These are phyloP conservation scores for Chlamydomonas asymmetrica DNA, from an alignment of 139 green algal genomes.

Conservation along the genomic window DNA sequence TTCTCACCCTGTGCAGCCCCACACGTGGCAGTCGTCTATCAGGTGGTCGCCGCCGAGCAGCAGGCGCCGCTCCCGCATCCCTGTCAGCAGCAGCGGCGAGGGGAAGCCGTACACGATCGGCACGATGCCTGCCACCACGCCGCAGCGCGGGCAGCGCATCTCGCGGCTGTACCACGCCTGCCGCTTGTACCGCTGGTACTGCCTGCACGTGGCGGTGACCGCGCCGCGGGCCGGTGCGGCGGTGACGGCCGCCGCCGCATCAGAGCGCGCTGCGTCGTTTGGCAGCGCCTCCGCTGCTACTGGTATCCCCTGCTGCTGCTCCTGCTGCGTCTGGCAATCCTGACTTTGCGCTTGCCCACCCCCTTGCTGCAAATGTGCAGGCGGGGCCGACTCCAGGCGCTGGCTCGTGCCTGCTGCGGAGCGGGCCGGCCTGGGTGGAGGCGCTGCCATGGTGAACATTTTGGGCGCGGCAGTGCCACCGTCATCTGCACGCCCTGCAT, in stretches of 20 bases:
- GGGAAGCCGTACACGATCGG: constrained; percentile 59
- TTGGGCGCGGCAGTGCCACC: too few relatives aligned
- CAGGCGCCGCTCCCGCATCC: constrained; percentile 29
- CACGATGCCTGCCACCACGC: constrained; percentile 17
- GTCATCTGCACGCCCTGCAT: too few relatives aligned
- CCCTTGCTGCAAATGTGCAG: background rate
- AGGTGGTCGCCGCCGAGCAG: constrained; percentile 55
- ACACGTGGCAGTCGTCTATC: constrained; percentile 50
- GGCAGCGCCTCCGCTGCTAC: too few relatives aligned
- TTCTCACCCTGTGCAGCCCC: constrained; percentile 33
- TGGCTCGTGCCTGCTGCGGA: too few relatives aligned
- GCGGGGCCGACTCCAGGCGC: too few relatives aligned
- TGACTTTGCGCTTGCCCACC: too few relatives aligned
- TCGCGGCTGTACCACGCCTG: background rate
- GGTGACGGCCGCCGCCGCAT: background rate
- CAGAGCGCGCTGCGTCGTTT: background rate
- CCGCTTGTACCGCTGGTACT: background rate
- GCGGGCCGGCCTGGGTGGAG: too few relatives aligned
- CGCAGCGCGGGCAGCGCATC: constrained; percentile 45
- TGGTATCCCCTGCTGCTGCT: background rate
- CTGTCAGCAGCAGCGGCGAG: constrained; percentile 23
- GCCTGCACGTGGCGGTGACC: background rate
- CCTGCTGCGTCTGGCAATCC: too few relatives aligned
- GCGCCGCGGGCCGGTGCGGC: background rate
- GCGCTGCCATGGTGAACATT: too few relatives aligned